Base-by-base conservation (phyloP, 345 rosid species). In the Citrus trifoliata region DNA sequence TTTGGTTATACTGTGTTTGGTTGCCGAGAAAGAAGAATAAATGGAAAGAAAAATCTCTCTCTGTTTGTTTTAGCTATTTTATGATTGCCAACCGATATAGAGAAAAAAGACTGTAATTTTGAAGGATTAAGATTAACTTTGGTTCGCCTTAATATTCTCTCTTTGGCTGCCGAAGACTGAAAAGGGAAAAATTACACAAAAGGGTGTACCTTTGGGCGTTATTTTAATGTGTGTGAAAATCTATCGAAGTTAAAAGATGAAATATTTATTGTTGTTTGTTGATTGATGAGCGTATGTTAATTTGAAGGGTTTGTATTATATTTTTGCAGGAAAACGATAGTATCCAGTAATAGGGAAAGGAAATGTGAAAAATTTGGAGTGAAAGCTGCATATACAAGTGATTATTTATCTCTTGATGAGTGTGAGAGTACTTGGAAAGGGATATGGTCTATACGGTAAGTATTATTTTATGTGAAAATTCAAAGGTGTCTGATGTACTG, bases 371-470 rank as follows among this genome's bases (percentile, higher is more conserved):
- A 5, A 16, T n/a, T 16, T 51, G 14, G 27, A 48, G 65, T 71
- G 70, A 71, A 78, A 62, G 81, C 81, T 0, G 48, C 14, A 5
- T 33, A 62, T 24, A 46, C 32, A 4, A 53, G 65, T 27, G 79
- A 16, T 30, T 19, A 33, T 37, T 76, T 55, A 8, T 42, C 51
- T 10, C 25, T 75, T 75, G 76, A 78, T 16, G 61, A 62, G 21
- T 32, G 71, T 32, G 74, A 62, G 51, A 78, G 55, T 71, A 32
- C 33, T 9, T 48, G 81, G 81, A 24, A 46, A 70, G 81, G 76
- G 37, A 70, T 70, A 46, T 78, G 81, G 81, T 78, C 81, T 1
- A 71, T 78, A 63, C 35, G 76, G 81, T 70, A 71, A 25, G 40
- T 16, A 21, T 51, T 37, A 2, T 2, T 18, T 67, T 67, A 19